Base-by-base conservation (phyloP, 2,329 filamentous ascomycete species). In the Colletotrichum shisoi region DNA sequence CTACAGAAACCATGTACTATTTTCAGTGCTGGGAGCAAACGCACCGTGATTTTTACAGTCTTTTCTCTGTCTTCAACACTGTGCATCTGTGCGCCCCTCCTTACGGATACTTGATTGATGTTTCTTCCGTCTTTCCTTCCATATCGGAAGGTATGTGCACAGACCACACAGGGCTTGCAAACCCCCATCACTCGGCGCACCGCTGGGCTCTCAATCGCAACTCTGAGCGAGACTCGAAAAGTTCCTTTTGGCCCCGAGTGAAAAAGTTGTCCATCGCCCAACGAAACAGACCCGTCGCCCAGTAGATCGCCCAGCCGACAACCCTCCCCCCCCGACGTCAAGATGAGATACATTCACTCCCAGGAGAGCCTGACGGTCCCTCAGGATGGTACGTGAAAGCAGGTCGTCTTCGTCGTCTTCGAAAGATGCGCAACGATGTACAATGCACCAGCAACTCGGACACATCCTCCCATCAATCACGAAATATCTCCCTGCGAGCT, bases 311-410 rank as follows among this genome's bases (percentile, higher is more conserved):
- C 54, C 62, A 65, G 52, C 37, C 65, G 65, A 68, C 61, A 65
- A 59, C 77, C 77, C 79, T 51, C 45, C 80, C 79, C 77, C 79
- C 80, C 79, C 77, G 81, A 81, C 83, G 84, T 85, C 91, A 97
- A 92, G 85, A 98, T 98, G 95, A 96, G 92, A 88, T 98, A 97
- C 92, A 97, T 99, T 87, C 93, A 97, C 89, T 96, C 93, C 80
- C 88, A 94, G 86, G 94, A 99, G 90, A 87, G 88, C 85, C 88
- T 99, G 85, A 88, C 90, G 79, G 93, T 99, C 84, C 95, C 96
- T 79, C 93, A 97, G 83, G 92, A 94, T 87, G 93, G 93, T 97
- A 90, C 85, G 92, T 91, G 76, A 72, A 71, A 73, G 49, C 72
- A 70, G 73, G 57, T 56, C 60, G 46, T 51, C 34, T 40, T 57